Percentiles rank a stretch among this genome's conserved stretches.
Conservation (phyloP, 2,329 filamentous ascomycete genomes). For the Tolypocladium nubicola region DNA sequence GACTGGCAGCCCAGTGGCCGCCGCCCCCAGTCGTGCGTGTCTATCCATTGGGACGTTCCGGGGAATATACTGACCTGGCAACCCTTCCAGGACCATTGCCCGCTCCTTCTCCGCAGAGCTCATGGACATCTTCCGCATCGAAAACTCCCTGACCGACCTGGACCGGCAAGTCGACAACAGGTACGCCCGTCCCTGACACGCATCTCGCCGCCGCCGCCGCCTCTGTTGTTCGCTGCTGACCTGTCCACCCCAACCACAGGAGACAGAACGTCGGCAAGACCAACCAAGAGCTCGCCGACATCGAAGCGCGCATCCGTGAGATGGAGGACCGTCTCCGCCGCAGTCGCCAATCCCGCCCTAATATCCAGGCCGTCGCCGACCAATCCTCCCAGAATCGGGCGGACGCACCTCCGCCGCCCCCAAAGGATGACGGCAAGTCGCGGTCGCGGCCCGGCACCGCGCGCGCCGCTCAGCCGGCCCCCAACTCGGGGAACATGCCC, state of each 20-base stretch:
- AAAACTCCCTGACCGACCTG: constrained; percentile 64
- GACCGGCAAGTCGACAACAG: constrained; percentile 70
- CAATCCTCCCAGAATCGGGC: constrained; percentile 5
- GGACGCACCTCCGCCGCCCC: constrained; percentile 5
- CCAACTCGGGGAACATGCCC: constrained; percentile 45
- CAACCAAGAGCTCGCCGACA: constrained; percentile 69
- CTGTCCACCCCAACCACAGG: constrained; percentile 32
- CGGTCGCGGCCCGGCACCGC: constrained; percentile 45
- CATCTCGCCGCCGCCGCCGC: constrained; percentile 2
- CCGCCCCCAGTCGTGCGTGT: constrained; percentile 73
- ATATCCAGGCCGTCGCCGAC: constrained; percentile 4
- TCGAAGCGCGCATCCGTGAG: constrained; percentile 74
- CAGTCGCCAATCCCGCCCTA: constrained; percentile 12
- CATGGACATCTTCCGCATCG: constrained; percentile 82
- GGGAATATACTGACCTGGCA: neutral
- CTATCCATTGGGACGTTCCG: neutral
- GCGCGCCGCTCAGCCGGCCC: constrained; percentile 38
- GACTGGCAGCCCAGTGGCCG: constrained; percentile 71
- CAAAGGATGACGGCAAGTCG: constrained; percentile 22
- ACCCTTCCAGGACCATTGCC: constrained; percentile 61
- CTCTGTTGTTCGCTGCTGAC: neutral
- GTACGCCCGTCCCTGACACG: constrained; percentile 39
- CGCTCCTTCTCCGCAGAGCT: constrained; percentile 78
- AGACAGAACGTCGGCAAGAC: constrained; percentile 69
- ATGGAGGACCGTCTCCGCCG: constrained; percentile 67